Evolutionary conservation across 1,284 basidiomycete genomes (phyloP), one percentile per base, ranked within the genome.

Genomic region (Cutaneotrichosporon cavernicola): DNA sequence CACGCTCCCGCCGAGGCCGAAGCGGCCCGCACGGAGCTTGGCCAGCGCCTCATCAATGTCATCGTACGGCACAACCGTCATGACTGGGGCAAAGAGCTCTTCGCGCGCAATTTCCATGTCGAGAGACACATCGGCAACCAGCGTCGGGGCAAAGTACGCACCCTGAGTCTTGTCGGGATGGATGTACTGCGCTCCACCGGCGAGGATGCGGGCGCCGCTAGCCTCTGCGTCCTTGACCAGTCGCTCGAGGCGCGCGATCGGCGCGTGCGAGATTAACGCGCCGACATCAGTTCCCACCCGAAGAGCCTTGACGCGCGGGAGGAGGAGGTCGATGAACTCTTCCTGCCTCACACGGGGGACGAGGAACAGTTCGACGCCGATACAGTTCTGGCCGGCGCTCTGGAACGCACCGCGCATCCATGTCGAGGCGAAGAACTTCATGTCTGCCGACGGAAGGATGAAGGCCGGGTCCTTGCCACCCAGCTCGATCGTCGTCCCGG

Each of bases 1-100:
- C n/a, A 99, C 91, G 63, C 91, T 91, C 1, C 92, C 92, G 52
- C 95, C 96, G n/a, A 99, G 86, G 18, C 91, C 96, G 78, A 91
- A 98, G 38, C 86, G 84, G 1, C 91, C 92, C 16, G 85, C 84
- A 74, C 97, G 97, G 0, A 96, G 91, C 68, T 95, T 88, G 56
- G 84, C 84, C 65, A 97, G 85, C 0, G 91, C 93, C 70, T 95
- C 88, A 1, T 93, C 88, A 43, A 92, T 81, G 7, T 84, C 85
- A 30, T 90, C 87, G 73, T 93, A 96, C 57, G 86, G 86, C 78
- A 96, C 89, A 49, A 97, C 83, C 21, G 90, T 81, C 70, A 91
- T 92, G 70, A 97, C 84, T 1, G 93, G 94, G 0, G 92, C 93
- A 74, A 97, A 97, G 53, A 94, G 90, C 83, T 97, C 94, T 68